These are phyloP conservation scores for Lecanicillium sp. DNA, from an alignment of 2,329 filamentous ascomycete species.

Conservation along the genomic window DNA sequence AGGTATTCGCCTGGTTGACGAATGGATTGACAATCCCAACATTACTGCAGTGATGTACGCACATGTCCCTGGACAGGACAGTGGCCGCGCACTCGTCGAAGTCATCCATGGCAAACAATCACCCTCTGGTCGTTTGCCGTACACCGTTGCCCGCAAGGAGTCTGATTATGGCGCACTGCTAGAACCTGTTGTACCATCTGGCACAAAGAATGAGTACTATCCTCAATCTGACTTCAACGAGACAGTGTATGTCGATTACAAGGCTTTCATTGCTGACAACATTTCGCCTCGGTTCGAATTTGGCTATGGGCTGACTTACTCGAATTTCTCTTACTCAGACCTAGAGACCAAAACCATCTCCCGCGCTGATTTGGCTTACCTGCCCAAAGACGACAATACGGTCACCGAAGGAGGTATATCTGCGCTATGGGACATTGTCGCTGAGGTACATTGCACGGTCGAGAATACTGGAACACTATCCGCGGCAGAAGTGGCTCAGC, in stretches of 20 bases:
- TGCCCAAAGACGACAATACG: constrained; percentile 16
- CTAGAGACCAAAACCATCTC: constrained; percentile 28
- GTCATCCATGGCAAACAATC: constrained; percentile 49
- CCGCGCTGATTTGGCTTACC: no score
- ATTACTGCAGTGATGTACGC: constrained; percentile 56
- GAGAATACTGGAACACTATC: constrained; percentile 31
- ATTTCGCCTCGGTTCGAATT: constrained; percentile 46
- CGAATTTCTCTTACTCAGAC: constrained; percentile 39
- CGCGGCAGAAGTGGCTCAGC: constrained; percentile 39
- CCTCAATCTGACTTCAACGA: constrained; percentile 44
- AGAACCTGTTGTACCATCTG: constrained; percentile 31
- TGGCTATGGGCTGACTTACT: constrained; percentile 48
- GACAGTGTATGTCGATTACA: constrained; percentile 45
- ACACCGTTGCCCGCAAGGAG: constrained; percentile 49
- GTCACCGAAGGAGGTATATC: constrained; percentile 33
- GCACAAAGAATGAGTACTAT: constrained; percentile 38
- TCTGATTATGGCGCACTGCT: constrained; percentile 45
- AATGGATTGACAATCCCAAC: constrained; percentile 53
- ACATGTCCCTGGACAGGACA: constrained; percentile 56
- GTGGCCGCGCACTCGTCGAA: constrained; percentile 44
- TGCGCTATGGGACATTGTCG: constrained; percentile 39
- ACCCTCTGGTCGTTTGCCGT: constrained; percentile 50
- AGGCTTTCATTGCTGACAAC: constrained; percentile 39
- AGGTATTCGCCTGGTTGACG: constrained; percentile 50
- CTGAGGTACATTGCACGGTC: constrained; percentile 28